Conservation (phyloP, 2,329 filamentous ascomycete genomes). For the Penicillium sp. region DNA sequence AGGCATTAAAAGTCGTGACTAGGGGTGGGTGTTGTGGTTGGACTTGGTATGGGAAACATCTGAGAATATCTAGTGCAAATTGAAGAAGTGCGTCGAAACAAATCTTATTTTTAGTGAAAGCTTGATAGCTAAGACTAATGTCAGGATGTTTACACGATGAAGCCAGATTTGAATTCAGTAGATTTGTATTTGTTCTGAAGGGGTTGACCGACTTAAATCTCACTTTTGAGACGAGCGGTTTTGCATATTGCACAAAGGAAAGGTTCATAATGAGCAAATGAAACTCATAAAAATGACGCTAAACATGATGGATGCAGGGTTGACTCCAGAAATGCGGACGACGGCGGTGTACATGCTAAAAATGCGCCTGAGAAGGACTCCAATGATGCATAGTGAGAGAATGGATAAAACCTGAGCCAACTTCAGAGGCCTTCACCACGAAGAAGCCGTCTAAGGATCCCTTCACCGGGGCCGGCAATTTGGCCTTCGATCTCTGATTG, state of each 20-base stretch:
- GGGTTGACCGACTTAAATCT: background rate
- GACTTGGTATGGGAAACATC: too few species aligned
- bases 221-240: background rate
- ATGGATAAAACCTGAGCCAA: background rate
- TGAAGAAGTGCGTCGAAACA: background rate
- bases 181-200: background rate
- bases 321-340: slow-evolving; percentile 26
- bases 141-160: background rate
- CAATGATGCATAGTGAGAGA: slow-evolving; percentile 20
- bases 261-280: slow-evolving; percentile 20
- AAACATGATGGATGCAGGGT: slow-evolving; percentile 16
- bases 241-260: slow-evolving; percentile 3
- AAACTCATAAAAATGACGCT: slow-evolving; percentile 23
- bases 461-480: slow-evolving; percentile 62
- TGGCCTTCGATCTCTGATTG: slow-evolving; percentile 78
- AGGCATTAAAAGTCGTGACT: background rate
- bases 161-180: background rate
- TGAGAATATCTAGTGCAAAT: background rate
- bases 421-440: slow-evolving; percentile 44
- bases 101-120: background rate
- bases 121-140: background rate
- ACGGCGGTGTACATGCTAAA: slow-evolving; percentile 20
- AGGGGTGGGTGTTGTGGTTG: background rate
- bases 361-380: slow-evolving; percentile 21
- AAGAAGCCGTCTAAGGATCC: slow-evolving; percentile 51